Evolutionary conservation across 1,284 basidiomycete species (phyloP), one percentile per base, ranked within the genome.

Genomic region (Apiotrichum brassicae): DNA sequence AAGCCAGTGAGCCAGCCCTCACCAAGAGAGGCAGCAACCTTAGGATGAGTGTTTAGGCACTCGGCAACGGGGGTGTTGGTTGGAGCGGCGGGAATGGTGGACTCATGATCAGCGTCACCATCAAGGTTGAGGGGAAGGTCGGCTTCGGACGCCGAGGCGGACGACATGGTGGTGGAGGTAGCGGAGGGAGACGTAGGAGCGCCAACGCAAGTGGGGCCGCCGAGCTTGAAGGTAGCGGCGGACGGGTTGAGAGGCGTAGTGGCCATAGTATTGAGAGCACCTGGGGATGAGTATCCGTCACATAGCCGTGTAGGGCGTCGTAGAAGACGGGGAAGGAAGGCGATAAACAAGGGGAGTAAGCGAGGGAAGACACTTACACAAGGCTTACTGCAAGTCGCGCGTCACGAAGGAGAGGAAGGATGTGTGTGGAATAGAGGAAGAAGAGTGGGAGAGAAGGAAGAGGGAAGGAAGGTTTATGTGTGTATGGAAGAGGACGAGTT

Each of bases 161-260:
- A 34, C n/a, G 39, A 19, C 16, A 37, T 8, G 16, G 19, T 36
- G 18, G n/a, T n/a, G 38, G 23, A 18, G 25, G 19, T n/a, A n/a
- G 26, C 20, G 16, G 32, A 26, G 19, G 26, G 16, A 7, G 37
- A 38, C 24, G 20, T 24, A 12, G 16, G 22, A n/a, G 26, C 35
- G 12, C 20, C 14, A n/a, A 19, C 9, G 19, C 13, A n/a, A 26
- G 14, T 22, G 26, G 5, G 4, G 20, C 28, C 30, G 13, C 20
- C n/a, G 25, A 30, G 36, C n/a, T 25, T 20, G 36, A 53, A 46
- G 35, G 35, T 22, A 9, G 26, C 24, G 25, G 52, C 44, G 14
- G 41, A 28, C 12, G 48, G 48, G 41, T 49, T 54, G 50, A 50
- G 42, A 8, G 41, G 26, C 16, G 37, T 34, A 22, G 36, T 30